Conservation (phyloP, 371 early-diverging fungal species). For the Rhizopus microsporus region DNA sequence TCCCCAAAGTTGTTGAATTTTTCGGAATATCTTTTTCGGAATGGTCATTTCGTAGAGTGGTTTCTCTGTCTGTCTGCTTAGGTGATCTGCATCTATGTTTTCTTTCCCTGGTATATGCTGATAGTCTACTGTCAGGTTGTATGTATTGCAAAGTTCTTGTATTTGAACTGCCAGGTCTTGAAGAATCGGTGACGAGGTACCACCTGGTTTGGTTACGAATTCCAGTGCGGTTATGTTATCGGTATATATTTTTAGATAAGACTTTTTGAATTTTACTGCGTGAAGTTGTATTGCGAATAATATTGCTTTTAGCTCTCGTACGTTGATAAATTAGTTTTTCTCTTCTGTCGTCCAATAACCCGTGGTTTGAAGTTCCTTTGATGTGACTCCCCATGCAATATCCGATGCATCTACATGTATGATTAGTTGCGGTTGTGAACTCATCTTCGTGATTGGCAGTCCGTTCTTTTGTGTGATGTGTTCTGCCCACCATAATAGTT, state of each 20-base stretch:
- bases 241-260: neutral
- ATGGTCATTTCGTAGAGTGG: slow-evolving; percentile 12
- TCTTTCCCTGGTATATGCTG: slow-evolving; percentile 6
- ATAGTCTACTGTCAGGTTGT: slow-evolving; percentile 2
- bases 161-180: slow-evolving; percentile 6
- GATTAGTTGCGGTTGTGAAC: neutral
- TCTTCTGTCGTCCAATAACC: neutral
- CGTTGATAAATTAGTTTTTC: slow-evolving; percentile 4
- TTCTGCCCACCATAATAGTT: slow-evolving; percentile 12
- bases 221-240: slow-evolving; percentile 11
- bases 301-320: slow-evolving; percentile 1
- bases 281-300: slow-evolving; percentile 4
- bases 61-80: slow-evolving; percentile 5
- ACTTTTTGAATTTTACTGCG: neutral
- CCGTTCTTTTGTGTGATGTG: slow-evolving; percentile 5
- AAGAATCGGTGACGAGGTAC: slow-evolving; percentile 4
- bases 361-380: neutral
- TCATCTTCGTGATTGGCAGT: slow-evolving; percentile 1
- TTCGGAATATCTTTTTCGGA: neutral
- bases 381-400: slow-evolving; percentile 2
- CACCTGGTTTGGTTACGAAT: neutral
- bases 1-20: slow-evolving; percentile 5
- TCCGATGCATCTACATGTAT: slow-evolving; percentile 15
- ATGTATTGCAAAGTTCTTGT: slow-evolving; percentile 6
- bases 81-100: neutral